A percentile compares a stretch with the other conserved stretches of the same genome.
These are phyloP conservation scores for Coriolopsis trogii DNA, from an alignment of 1,284 basidiomycete species.

Conservation along the genomic window DNA sequence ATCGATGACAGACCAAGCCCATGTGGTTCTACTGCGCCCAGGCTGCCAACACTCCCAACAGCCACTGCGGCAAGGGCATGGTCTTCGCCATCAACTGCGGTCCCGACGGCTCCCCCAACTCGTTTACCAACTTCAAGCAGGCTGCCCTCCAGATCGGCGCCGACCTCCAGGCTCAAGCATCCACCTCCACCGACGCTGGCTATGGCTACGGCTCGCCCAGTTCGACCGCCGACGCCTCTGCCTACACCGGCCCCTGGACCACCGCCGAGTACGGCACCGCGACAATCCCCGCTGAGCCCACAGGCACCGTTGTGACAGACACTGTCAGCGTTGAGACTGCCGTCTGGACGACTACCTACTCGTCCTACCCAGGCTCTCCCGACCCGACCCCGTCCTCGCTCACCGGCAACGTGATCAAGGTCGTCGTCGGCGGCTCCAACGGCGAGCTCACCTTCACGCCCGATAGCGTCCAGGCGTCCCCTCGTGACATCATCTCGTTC, in stretches of 20 bases:
- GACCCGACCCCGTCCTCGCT: constrained; percentile 49
- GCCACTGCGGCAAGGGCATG: constrained; percentile 67
- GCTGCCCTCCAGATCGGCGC: constrained; percentile 54
- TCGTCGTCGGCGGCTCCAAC: constrained; percentile 53
- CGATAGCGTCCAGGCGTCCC: constrained; percentile 48
- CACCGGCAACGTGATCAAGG: constrained; percentile 46
- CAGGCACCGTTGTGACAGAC: constrained; percentile 35
- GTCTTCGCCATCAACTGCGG: constrained; percentile 68
- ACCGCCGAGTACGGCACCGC: constrained; percentile 46
- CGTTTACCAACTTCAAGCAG: constrained; percentile 59
- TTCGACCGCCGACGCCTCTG: not conserved
- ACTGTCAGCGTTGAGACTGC: constrained; percentile 44
- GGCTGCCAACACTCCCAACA: constrained; percentile 35
- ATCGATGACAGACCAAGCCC: constrained; percentile 34
- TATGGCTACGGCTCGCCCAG: not conserved
- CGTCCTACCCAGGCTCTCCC: constrained; percentile 55
- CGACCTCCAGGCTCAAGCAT: constrained; percentile 42
- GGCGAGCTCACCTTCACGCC: constrained; percentile 54
- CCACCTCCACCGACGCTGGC: constrained; percentile 27
- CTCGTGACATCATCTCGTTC: constrained; percentile 56
- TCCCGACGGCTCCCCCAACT: constrained; percentile 50
- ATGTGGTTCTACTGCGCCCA: constrained; percentile 50
- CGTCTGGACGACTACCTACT: constrained; percentile 56
- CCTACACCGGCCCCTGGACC: constrained; percentile 20
- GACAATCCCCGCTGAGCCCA: constrained; percentile 50